A percentile compares a stretch with the other conserved stretches of the same genome.
Conservation (phyloP, 2,329 filamentous ascomycete genomes). For the Diplodia sapinea region DNA sequence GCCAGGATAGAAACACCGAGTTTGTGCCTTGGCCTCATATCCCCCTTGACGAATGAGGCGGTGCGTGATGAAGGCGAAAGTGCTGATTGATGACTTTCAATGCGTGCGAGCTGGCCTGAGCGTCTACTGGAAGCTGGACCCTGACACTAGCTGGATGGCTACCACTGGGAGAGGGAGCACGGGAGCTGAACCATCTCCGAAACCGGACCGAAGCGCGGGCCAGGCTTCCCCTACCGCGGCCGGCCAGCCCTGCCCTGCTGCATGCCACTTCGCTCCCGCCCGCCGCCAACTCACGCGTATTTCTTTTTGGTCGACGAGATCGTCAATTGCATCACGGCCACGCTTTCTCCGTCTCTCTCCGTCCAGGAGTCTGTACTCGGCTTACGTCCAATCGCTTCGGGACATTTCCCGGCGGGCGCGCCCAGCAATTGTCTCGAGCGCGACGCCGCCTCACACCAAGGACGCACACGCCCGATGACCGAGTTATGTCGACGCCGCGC, state of each 20-base stretch:
- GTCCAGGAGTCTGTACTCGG: not conserved
- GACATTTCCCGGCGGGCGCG: not conserved
- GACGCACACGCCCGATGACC: not conserved
- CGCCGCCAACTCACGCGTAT: conserved; percentile 14
- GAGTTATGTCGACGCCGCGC: conserved; percentile 51
- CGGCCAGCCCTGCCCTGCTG: conserved; percentile 7
- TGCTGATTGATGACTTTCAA: not conserved
- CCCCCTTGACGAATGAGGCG: not conserved
- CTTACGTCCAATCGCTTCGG: not conserved
- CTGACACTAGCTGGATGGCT: not conserved
- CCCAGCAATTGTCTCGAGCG: not conserved
- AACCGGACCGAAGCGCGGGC: conserved; percentile 25
- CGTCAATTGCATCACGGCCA: conserved; percentile 13
- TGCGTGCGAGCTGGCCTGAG: not conserved
- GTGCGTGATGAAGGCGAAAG: not conserved
- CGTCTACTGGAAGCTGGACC: not conserved
- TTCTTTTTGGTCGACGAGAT: conserved; percentile 7
- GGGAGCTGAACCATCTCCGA: not conserved
- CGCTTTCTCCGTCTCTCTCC: not conserved
- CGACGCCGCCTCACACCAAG: not conserved
- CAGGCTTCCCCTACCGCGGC: not conserved
- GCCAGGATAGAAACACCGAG: conserved; percentile 29
- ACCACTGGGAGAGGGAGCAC: not conserved
- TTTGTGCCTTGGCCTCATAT: conserved; percentile 13
- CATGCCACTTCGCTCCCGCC: conserved; percentile 20